phyloP scores from a whole-genome alignment of 140 eudicot species.

The Senecio squalidus region DNA sequence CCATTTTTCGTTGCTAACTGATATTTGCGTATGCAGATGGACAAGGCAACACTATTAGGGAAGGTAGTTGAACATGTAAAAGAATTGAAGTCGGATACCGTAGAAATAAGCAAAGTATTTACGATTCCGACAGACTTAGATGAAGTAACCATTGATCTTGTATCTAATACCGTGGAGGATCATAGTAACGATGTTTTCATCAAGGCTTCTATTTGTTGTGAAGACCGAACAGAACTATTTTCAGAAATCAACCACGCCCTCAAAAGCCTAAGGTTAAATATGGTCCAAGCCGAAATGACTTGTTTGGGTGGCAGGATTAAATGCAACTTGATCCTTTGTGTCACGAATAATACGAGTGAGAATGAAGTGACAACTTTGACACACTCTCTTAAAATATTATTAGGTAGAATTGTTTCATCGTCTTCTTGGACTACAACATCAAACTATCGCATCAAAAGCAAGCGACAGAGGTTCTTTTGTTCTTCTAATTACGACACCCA shows the following conservation, averaged over 20 bases:
- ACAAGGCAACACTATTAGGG: conserved; percentile 80
- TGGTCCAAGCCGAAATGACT: conserved; percentile 52
- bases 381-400: conserved; percentile 47
- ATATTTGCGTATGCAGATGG: conserved; percentile 50
- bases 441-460: conserved; percentile 63
- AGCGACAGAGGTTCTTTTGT: conserved; percentile 84
- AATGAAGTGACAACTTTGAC: conserved; percentile 26
- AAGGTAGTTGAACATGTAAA: conserved; percentile 64
- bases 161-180: neutral
- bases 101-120: conserved; percentile 44
- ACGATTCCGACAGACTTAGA: conserved; percentile 56
- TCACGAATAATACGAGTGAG: conserved; percentile 2
- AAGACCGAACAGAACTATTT: conserved; percentile 60
- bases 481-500: conserved; percentile 27
- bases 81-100: conserved; percentile 41
- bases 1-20: neutral
- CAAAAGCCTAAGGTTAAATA: conserved; percentile 44
- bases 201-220: conserved; percentile 70
- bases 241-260: conserved; percentile 58
- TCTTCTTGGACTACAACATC: conserved; percentile 37
- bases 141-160: conserved; percentile 41
- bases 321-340: conserved; percentile 43
- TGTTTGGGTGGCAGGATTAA: conserved; percentile 73
- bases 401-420: conserved; percentile 48
- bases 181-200: conserved; percentile 27